A percentile compares a stretch with the other conserved stretches of the same genome.
Conservation (phyloP, 176 grass and related monocot genomes). For the Triticum monococcum region DNA sequence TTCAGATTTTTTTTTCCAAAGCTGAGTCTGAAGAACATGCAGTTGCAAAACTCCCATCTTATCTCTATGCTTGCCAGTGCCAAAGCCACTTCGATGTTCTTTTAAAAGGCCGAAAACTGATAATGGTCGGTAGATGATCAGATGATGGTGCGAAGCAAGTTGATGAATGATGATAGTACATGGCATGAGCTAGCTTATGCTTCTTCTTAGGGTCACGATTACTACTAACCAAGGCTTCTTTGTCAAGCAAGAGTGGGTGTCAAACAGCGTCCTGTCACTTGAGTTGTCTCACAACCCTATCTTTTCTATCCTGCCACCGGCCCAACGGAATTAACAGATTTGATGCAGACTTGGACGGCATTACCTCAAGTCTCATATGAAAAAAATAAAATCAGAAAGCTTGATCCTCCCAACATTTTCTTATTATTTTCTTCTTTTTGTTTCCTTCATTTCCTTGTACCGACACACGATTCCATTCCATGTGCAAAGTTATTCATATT, state of each 20-base stretch:
- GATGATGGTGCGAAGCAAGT: not conserved
- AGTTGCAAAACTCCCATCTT: not conserved
- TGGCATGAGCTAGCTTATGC: slow-evolving; percentile 20
- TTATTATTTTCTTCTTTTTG: not conserved
- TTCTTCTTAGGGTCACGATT: not conserved
- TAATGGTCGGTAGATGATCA: not conserved
- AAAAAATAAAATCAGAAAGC: not conserved
- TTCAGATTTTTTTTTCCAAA: not conserved
- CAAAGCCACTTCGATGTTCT: not conserved
- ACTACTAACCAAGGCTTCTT: not conserved
- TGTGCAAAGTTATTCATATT: not conserved
- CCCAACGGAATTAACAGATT: slow-evolving; percentile 8
- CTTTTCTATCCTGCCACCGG: not conserved
- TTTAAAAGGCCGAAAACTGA: not conserved
- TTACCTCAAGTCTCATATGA: not conserved
- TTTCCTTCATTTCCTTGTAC: not conserved
- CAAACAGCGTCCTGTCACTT: slow-evolving; percentile 14
- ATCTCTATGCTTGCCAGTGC: not conserved
- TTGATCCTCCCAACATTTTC: not conserved
- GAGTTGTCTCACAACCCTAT: slow-evolving; percentile 24
- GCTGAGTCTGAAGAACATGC: no score
- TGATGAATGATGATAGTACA: not conserved
- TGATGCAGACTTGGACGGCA: not conserved
- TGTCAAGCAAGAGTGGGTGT: slow-evolving; percentile 30
- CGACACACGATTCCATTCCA: not conserved